Base-by-base conservation (phyloP, 805 yeast genomes). In the Ogataea nakhonphanomensis region DNA sequence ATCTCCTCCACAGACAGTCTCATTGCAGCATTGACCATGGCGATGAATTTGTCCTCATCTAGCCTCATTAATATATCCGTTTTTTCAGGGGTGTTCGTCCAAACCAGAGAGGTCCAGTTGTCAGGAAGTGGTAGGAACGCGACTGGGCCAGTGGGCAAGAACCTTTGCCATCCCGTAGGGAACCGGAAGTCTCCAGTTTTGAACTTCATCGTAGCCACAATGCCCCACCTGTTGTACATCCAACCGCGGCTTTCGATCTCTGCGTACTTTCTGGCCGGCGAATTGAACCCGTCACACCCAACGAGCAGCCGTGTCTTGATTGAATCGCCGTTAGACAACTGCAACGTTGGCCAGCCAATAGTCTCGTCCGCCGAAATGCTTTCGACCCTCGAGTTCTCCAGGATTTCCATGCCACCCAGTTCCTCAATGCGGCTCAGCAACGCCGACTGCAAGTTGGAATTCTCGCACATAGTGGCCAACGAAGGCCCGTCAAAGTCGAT, bases 241-340 rank as follows among this genome's bases (percentile, higher is more conserved):
- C 98, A 93, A 11, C 99, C 99, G 34, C 95, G 73, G 2, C 95
- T 78, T 56, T 80, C 81, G 40, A 93, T 89, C 2, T 76, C 79
- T 0, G 97, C 83, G 55, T 74, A 90, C 47, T 74, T 71, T 34
- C 97, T 74, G 5, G 85, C 98, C 0, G 97, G 96, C 1, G 97
- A 89, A 60, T 89, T 87, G 60, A 80, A 88, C 1, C 99, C 99
- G 60, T 93, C 99, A 28, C 96, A 95, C 7, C 99, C 99, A 11
- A 93, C 78, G 14, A 90, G 67, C n/a, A 90, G 68, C 39, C 96
- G 71, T 0, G 95, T 74, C 53, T 76, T 75, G 36, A 81, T 69
- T 9, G 56, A 48, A 10, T 75, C 74, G 1, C 96, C 97, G 46
- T 74, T 75, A 10, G 77, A 74, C 10, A 90, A 66, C 20, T 73